Base-by-base conservation (phyloP, 2,329 filamentous ascomycete species). In the Fusarium verticillioides region DNA sequence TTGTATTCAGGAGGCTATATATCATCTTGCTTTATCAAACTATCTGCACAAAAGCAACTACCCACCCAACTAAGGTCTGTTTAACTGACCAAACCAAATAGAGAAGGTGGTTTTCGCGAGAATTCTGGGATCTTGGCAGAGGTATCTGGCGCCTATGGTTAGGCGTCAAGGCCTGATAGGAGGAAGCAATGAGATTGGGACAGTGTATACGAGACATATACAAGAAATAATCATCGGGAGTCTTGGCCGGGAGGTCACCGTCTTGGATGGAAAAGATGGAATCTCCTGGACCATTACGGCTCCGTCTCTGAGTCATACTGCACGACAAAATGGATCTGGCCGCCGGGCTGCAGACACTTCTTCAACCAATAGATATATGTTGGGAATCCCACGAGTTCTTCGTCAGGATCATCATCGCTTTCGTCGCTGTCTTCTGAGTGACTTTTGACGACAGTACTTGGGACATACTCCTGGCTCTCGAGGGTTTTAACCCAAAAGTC, bases 321-420 rank as follows among this genome's bases (percentile, higher is more conserved):
- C n/a, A n/a, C 40, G 23, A 63, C 28, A 13, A 72, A 13, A 46
- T 73, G 58, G 18, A 74, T 39, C 37, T 69, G 21, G 30, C 71
- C 63, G 4, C 60, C 66, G 32, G 66, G 71, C 18, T 59, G 60
- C 10, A 74, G 63, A 40, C 70, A 68, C 15, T 57, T 13, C 42
- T 64, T 67, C 23, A 71, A 23, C 58, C 46, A 42, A 30, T 43
- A 32, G 26, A 73, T 43, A 32, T 50, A 61, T 39, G 23, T 56
- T 12, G 60, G 43, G 19, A 12, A 34, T 4, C 19, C 11, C 21
- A 21, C 21, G 9, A 53, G 34, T 39, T 53, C 50, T 26, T 39
- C 34, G 37, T 53, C 34, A n/a, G 34, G 13, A 39, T 28, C 18
- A 16, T 39, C 32, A 5, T 40, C 28, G n/a, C 47, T n/a, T 49